Evolutionary conservation across 139 green algal species (phyloP).

Genomic region (Coelastrella sp.): DNA sequence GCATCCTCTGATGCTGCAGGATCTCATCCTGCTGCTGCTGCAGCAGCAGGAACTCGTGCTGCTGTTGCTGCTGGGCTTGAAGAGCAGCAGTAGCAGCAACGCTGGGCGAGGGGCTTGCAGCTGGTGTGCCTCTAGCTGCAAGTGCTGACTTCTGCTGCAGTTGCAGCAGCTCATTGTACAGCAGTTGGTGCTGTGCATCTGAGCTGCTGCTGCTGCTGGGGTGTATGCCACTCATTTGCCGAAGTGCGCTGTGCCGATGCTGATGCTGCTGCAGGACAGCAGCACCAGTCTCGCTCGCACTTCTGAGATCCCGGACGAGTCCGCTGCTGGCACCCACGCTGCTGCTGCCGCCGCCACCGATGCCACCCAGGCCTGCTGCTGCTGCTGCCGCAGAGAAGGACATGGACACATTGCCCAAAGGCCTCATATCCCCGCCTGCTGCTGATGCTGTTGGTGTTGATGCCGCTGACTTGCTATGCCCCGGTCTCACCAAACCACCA

Average conservation of each 20-base stretch:
- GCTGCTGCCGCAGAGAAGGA: background rate
- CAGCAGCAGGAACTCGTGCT: conserved; percentile 2
- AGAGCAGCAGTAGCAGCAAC: background rate
- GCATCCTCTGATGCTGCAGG: background rate
- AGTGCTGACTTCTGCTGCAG: background rate
- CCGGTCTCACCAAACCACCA: background rate
- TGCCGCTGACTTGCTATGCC: background rate
- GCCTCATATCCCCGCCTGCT: background rate
- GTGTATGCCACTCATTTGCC: background rate
- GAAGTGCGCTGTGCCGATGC: background rate
- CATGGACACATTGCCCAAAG: background rate
- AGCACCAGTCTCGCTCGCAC: background rate
- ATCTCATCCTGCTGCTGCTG: background rate
- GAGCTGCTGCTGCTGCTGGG: background rate
- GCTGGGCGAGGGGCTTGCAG: background rate
- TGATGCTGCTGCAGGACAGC: background rate
- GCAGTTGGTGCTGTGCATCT: background rate
- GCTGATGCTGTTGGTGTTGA: conserved; percentile 10
- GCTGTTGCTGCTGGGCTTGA: background rate
- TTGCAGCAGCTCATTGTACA: background rate
- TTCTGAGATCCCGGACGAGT: background rate
- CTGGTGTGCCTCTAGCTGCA: background rate
- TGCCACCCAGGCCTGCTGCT: background rate
- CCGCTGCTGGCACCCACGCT: background rate
- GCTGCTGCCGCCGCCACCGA: background rate